Evolutionary conservation across 352 stramenopile species (phyloP), one percentile per base, ranked within the genome.

Genomic region (Globisporangium sylvaticum): DNA sequence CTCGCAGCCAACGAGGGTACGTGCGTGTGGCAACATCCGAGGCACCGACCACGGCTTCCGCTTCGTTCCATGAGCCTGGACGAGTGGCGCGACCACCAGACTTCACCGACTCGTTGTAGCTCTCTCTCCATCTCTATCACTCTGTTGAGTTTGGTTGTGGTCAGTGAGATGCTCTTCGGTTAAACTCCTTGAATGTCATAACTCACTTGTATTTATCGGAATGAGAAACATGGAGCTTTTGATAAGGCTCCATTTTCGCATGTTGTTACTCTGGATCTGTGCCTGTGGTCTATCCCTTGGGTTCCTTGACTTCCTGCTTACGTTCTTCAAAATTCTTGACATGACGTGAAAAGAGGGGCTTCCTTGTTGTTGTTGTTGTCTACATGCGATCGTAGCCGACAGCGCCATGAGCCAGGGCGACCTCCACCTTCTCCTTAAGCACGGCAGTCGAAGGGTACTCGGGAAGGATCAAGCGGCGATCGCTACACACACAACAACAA

Each of bases 351-450:
- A 32, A 32, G 8, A 32, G 8, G 29, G 3, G 29, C 29, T 32
- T 32, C 29, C 29, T 32, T 32, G 29, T 32, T 32, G 10, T 39
- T 39, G 32, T 39, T 14, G 7, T 14, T 39, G n/a, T 20, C 69
- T 84, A 94, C 78, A 94, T 89, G 54, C 83, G 80, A 59, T 94
- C 83, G 62, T 92, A 94, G 18, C 86, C 86, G 31, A 91, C 73
- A 10, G 82, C 78, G 12, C 86, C 86, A 54, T 85, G 75, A 39
- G 83, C 73, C 4, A 94, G 62, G 5, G 86, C 83, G 22, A 92
- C 55, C 20, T 82, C 18, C 12, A 94, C 64, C 69, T 90, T 94
- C 63, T 88, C 74, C 42, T 78, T 81, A 7, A 92, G 70, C 42
- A 68, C 60, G n/a, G 76, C 72, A 39, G 58, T 75, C 1, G 80